These are phyloP conservation scores for Lagenaria siceraria DNA, from an alignment of 306 rosid genomes.

Conservation along the genomic window DNA sequence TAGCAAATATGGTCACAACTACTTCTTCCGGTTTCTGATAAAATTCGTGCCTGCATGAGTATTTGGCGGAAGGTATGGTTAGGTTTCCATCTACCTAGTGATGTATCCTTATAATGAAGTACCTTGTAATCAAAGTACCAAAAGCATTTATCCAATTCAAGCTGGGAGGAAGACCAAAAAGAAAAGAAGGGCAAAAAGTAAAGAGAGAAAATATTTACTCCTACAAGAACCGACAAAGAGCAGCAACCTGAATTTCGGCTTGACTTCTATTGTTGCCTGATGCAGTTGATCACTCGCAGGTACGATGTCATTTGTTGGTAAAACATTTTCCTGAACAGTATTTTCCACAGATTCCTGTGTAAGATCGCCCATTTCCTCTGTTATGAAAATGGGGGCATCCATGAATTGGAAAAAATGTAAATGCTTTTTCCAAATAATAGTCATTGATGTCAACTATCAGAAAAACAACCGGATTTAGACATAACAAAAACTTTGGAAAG, in stretches of 20 bases:
- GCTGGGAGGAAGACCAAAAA: background rate
- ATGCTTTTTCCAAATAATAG: background rate
- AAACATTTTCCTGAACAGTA: conserved; percentile 10
- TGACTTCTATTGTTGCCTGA: conserved; percentile 22
- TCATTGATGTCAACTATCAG: background rate
- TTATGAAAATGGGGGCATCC: conserved; percentile 14
- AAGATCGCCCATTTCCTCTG: conserved; percentile 47
- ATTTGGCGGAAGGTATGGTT: conserved; percentile 3
- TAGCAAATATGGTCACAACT: conserved; percentile 75
- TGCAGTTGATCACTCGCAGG: conserved; percentile 18
- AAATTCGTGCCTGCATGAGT: conserved; percentile 55
- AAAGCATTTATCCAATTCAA: background rate
- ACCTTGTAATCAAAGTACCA: background rate
- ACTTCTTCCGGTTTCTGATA: conserved; percentile 67
- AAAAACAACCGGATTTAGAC: background rate
- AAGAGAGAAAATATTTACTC: background rate
- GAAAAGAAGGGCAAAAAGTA: background rate
- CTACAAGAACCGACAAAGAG: background rate
- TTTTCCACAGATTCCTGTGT: conserved; percentile 20
- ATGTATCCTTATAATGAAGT: background rate
- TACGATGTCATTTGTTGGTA: conserved; percentile 16
- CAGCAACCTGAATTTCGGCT: conserved; percentile 66
- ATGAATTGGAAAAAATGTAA: conserved; percentile 5
- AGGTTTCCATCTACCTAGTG: background rate
- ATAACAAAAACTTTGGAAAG: background rate